Evolutionary conservation across 495 filamentous ascomycete species (phyloP).

Genomic region (Diplogelasinospora grovesii): DNA sequence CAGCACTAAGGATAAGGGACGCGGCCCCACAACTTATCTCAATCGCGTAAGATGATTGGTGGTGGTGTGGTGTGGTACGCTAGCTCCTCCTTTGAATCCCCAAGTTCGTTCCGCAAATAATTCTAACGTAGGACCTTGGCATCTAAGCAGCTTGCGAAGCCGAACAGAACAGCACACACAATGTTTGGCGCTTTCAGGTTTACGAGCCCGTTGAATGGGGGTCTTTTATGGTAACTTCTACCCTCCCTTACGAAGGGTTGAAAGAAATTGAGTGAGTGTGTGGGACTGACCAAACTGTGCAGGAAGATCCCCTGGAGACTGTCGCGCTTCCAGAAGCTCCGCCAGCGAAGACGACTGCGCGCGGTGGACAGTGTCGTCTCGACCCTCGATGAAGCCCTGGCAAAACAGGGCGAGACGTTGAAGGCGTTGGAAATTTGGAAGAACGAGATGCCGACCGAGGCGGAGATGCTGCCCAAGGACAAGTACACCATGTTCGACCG

Average conservation of each 20-base stretch:
- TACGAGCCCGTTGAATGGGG: constrained; percentile 66
- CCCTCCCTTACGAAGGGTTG: too few relatives aligned
- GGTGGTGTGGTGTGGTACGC: too few relatives aligned
- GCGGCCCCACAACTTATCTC: too few relatives aligned
- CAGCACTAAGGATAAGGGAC: too few relatives aligned
- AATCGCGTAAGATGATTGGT: too few relatives aligned
- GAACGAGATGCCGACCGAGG: constrained; percentile 88
- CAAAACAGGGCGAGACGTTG: constrained; percentile 59
- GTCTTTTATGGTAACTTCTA: constrained; percentile 71
- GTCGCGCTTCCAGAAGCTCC: constrained; percentile 79
- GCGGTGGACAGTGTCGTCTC: constrained; percentile 79
- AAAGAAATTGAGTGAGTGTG: too few relatives aligned
- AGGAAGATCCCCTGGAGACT: constrained; percentile 99
- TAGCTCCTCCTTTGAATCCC: too few relatives aligned
- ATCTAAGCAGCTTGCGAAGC: not conserved
- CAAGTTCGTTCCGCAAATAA: too few relatives aligned
- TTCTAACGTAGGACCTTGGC: too few relatives aligned
- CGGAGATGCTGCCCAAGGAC: constrained; percentile 91
- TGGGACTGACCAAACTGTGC: too few relatives aligned
- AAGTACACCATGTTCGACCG: constrained; percentile 98
- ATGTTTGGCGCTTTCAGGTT: constrained; percentile 83
- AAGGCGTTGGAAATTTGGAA: constrained; percentile 83
- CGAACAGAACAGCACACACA: constrained; percentile 5
- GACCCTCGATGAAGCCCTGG: constrained; percentile 66
- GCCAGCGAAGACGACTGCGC: constrained; percentile 79